Percentiles rank a stretch among this genome's conserved stretches.
Conservation (phyloP, 139 green algal genomes). For the Trebouxia sp. region DNA sequence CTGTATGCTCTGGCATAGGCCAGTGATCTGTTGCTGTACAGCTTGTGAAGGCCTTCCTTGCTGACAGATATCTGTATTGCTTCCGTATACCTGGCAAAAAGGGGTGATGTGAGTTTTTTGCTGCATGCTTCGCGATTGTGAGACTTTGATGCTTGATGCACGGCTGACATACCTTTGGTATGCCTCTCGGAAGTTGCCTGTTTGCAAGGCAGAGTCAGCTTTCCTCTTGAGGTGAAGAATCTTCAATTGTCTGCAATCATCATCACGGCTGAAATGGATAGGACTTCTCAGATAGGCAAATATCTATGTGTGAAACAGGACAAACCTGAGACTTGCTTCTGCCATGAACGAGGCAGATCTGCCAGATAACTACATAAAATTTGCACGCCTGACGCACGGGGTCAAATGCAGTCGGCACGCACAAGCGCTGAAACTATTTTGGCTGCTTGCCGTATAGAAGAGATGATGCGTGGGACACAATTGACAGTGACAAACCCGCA, state of each 20-base stretch:
- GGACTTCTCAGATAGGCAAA: too few species aligned
- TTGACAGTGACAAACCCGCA: too few species aligned
- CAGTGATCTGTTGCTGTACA: conserved; percentile 3
- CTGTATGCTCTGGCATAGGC: not conserved
- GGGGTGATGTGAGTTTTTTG: too few species aligned
- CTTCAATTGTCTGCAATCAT: conserved; percentile 3
- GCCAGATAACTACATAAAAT: too few species aligned
- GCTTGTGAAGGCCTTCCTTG: not conserved
- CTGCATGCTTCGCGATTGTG: not conserved
- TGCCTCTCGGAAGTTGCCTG: conserved; percentile 14
- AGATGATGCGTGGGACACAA: too few species aligned
- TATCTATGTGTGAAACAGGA: too few species aligned
- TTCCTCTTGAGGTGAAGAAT: not conserved
- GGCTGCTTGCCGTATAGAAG: too few species aligned
- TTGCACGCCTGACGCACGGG: too few species aligned
- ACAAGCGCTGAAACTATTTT: too few species aligned
- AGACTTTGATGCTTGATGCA: not conserved
- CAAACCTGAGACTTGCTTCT: not conserved
- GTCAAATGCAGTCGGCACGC: too few species aligned
- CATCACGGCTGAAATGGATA: not conserved
- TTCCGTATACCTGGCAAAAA: conserved; percentile 12
- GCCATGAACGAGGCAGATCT: too few species aligned
- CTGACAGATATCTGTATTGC: not conserved
- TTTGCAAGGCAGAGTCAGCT: not conserved
- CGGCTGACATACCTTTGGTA: not conserved